These are phyloP conservation scores for Fusarium cyanostomum DNA, from an alignment of 2,329 filamentous ascomycete genomes.

Conservation along the genomic window DNA sequence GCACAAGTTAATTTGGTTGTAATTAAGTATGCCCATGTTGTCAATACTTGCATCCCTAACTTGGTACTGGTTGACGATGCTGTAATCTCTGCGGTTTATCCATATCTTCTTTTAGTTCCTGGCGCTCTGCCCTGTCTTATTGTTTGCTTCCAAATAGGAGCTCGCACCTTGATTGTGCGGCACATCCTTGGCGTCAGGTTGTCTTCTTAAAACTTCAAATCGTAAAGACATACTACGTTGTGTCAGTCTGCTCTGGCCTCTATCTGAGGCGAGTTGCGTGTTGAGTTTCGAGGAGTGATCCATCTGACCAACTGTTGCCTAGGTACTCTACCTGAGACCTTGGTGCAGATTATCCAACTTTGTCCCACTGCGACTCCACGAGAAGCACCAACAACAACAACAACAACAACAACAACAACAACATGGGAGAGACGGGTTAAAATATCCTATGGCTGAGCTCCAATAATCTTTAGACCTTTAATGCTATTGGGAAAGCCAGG, in stretches of 20 bases:
- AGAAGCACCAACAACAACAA: background rate
- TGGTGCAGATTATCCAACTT: background rate
- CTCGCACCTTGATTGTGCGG: background rate
- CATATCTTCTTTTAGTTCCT: too few relatives aligned
- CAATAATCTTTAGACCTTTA: conserved; percentile 1
- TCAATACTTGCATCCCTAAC: too few relatives aligned
- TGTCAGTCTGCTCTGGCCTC: background rate
- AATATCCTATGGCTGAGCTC: conserved; percentile 5
- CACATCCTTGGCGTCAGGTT: conserved; percentile 2
- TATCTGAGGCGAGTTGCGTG: background rate
- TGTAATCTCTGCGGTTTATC: too few relatives aligned
- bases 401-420: too few relatives aligned
- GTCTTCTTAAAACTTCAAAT: background rate
- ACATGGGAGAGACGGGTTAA: background rate
- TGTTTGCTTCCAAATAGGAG: background rate
- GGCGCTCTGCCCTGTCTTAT: too few relatives aligned
- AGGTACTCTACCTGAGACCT: conserved; percentile 1
- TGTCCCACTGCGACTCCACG: background rate
- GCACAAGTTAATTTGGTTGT: too few relatives aligned
- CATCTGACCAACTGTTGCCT: background rate
- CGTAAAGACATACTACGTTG: background rate
- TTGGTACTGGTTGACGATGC: too few relatives aligned
- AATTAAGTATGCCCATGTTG: too few relatives aligned
- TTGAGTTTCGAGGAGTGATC: background rate
- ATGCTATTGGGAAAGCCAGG: background rate